Evolutionary conservation across 306 rosid species (phyloP).

Genomic region (Cucurbita moschata): DNA sequence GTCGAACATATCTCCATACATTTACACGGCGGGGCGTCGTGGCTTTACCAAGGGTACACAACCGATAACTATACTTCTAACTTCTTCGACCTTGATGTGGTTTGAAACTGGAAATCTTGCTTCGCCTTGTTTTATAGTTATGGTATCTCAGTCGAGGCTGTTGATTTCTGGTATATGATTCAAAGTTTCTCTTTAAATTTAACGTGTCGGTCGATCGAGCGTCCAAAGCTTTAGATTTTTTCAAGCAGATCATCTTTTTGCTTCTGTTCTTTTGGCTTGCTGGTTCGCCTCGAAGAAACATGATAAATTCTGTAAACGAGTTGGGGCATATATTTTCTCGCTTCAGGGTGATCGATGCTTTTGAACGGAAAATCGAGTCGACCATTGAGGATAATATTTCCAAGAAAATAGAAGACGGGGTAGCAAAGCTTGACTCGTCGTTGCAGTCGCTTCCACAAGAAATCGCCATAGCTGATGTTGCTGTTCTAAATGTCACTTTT

Average conservation of each 20-base stretch:
- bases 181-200: background rate
- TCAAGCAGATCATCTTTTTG: background rate
- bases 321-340: slow-evolving; percentile 7
- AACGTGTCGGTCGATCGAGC: background rate
- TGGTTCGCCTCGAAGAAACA: background rate
- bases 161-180: background rate
- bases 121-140: background rate
- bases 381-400: slow-evolving; percentile 53
- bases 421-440: slow-evolving; percentile 32
- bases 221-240: background rate
- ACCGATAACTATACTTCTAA: background rate
- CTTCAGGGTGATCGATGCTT: slow-evolving; percentile 53
- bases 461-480: slow-evolving; percentile 29
- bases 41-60: slow-evolving; percentile 81
- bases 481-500: slow-evolving; percentile 54
- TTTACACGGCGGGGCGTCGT: slow-evolving; percentile 74
- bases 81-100: background rate
- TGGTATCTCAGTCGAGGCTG: background rate
- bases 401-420: slow-evolving; percentile 45
- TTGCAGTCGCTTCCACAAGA: slow-evolving; percentile 54
- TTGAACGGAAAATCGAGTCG: slow-evolving; percentile 43
- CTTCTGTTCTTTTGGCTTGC: background rate
- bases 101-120: background rate
- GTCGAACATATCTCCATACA: slow-evolving; percentile 45
- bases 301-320: background rate